These are phyloP conservation scores for Annulohypoxylon stygium DNA, from an alignment of 495 filamentous ascomycete genomes.

Conservation along the genomic window DNA sequence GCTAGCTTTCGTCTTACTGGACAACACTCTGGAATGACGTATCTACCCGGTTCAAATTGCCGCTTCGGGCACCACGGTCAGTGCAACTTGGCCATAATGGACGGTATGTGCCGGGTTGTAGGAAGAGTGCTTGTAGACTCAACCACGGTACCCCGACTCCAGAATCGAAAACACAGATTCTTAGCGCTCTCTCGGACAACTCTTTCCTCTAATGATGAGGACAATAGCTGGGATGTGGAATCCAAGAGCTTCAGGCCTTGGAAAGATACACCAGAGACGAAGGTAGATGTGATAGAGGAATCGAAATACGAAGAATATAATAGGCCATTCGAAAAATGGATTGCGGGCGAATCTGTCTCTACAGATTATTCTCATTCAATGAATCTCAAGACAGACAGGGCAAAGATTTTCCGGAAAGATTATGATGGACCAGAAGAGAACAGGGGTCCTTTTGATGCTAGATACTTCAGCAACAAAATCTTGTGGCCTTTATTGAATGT, in stretches of 20 bases:
- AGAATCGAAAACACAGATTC: conserved; percentile 1
- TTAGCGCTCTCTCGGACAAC: neutral
- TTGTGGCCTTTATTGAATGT: conserved; percentile 1
- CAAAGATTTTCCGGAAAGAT: neutral
- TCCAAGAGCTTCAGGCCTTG: conserved; percentile 1
- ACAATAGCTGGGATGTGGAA: neutral
- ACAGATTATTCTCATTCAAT: neutral
- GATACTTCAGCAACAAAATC: neutral
- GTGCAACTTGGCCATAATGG: conserved; percentile 2
- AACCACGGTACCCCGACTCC: neutral
- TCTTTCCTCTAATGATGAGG: neutral
- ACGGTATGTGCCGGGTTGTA: neutral
- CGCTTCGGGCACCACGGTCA: neutral
- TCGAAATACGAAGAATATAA: neutral
- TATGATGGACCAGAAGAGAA: neutral
- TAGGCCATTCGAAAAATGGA: neutral
- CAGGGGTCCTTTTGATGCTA: neutral
- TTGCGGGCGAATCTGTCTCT: neutral
- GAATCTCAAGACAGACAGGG: neutral
- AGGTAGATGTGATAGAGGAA: neutral
- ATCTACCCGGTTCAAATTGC: neutral
- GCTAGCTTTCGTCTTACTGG: conserved; percentile 4
- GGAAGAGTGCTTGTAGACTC: neutral
- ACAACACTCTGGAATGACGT: neutral
- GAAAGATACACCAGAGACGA: neutral